Evolutionary conservation across 352 stramenopile species (phyloP).

Genomic region (Pythium vanterpoolii): DNA sequence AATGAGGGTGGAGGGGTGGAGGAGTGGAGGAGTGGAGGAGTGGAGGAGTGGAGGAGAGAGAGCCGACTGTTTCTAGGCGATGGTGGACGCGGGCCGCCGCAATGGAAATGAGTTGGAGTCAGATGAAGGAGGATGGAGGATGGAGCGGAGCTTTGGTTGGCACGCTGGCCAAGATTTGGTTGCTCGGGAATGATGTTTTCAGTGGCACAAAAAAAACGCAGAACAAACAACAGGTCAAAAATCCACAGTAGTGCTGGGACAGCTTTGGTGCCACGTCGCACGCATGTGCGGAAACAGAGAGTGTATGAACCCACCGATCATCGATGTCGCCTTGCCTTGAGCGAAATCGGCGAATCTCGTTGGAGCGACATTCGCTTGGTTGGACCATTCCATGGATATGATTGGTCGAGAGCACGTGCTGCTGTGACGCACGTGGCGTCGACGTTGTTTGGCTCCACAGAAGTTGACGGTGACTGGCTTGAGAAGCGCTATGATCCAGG

Average conservation of each 20-base stretch:
- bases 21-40: no score
- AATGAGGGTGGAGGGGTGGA: not conserved
- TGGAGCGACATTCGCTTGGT: not conserved
- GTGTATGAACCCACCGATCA: conserved; percentile 6
- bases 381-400: not conserved
- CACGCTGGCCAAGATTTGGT: conserved; percentile 2
- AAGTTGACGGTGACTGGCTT: not conserved
- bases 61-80: no score
- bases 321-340: not conserved
- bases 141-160: not conserved
- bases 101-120: conserved; percentile 18
- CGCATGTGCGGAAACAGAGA: not conserved
- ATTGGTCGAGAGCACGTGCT: not conserved
- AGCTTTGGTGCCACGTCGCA: not conserved
- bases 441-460: not conserved
- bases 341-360: conserved; percentile 3
- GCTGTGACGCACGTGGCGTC: conserved; percentile 12
- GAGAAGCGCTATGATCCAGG: not conserved
- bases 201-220: conserved; percentile 6
- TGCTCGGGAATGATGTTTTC: conserved; percentile 8
- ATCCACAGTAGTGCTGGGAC: not conserved
- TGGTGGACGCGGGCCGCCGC: no score
- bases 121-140: not conserved
- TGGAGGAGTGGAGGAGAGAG: no score
- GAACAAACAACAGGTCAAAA: conserved; percentile 1